Percentiles rank a stretch among this genome's conserved stretches.
Evolutionary conservation across 2,329 filamentous ascomycete species (phyloP).

Genomic region (Fusarium sp.): DNA sequence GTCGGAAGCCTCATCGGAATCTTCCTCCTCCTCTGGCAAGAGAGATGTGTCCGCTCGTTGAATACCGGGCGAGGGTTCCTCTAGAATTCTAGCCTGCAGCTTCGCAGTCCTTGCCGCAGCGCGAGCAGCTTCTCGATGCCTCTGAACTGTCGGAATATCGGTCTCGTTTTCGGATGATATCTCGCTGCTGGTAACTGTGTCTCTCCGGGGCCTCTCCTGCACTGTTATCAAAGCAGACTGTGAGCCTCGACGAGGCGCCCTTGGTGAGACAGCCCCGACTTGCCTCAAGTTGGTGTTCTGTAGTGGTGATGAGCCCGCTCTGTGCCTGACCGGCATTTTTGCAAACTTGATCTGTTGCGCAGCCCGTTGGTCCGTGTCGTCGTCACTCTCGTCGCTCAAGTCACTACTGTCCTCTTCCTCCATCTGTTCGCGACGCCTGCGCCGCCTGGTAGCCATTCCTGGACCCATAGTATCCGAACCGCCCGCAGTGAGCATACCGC

Average conservation of each 20-base stretch:
- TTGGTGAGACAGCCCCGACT: conserved; percentile 56
- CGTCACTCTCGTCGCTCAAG: conserved; percentile 83
- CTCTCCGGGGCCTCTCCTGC: conserved; percentile 73
- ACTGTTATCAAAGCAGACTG: conserved; percentile 75
- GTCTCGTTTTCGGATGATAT: conserved; percentile 85
- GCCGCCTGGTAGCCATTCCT: conserved; percentile 71
- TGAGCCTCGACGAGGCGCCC: conserved; percentile 68
- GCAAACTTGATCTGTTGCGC: conserved; percentile 94
- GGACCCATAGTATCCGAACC: conserved; percentile 74
- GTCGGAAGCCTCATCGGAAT: conserved; percentile 68
- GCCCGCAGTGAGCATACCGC: conserved; percentile 74
- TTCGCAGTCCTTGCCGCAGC: conserved; percentile 57
- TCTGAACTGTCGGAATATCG: conserved; percentile 71
- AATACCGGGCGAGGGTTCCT: conserved; percentile 50
- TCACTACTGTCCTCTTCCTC: conserved; percentile 89
- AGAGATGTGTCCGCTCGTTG: conserved; percentile 58
- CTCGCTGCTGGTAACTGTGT: conserved; percentile 83
- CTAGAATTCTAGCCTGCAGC: conserved; percentile 50
- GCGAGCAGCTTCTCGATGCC: conserved; percentile 67
- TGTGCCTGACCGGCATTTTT: conserved; percentile 89
- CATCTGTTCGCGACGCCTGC: conserved; percentile 74
- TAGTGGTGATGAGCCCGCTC: conserved; percentile 88
- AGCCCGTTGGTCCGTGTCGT: conserved; percentile 76
- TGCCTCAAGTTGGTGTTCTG: conserved; percentile 71
- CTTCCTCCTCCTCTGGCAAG: conserved; percentile 65